Percentiles rank a stretch among this genome's conserved stretches.
Conservation (phyloP, 331 rosid species). For the Stylosanthes scabra region DNA sequence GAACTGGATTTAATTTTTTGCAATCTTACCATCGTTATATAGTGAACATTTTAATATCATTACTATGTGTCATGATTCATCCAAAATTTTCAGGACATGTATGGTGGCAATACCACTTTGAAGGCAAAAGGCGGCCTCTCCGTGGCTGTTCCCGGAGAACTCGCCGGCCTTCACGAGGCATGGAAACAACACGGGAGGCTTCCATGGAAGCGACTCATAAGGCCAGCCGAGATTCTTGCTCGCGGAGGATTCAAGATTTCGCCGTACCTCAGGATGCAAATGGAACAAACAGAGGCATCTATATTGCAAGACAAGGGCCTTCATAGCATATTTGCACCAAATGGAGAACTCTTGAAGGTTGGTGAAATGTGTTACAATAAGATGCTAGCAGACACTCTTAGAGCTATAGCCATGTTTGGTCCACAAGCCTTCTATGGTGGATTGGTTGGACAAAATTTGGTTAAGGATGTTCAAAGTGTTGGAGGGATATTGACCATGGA, state of each 20-base stretch:
- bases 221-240: conserved; percentile 77
- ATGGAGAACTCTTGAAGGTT: conserved; percentile 59
- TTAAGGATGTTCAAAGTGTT: conserved; percentile 64
- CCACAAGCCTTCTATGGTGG: conserved; percentile 66
- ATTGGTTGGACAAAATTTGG: conserved; percentile 54
- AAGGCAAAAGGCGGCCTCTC: conserved; percentile 72
- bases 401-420: conserved; percentile 57
- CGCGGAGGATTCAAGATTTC: conserved; percentile 70
- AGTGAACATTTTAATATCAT: conserved; percentile 9
- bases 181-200: conserved; percentile 81
- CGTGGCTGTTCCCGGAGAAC: conserved; percentile 74
- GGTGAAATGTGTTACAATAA: conserved; percentile 61
- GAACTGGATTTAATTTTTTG: not conserved
- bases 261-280: conserved; percentile 64
- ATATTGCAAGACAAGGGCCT: conserved; percentile 70
- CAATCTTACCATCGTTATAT: not conserved
- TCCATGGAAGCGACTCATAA: conserved; percentile 75
- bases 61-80: not conserved
- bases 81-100: conserved; percentile 64
- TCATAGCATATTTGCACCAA: conserved; percentile 55
- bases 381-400: conserved; percentile 63
- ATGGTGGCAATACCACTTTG: conserved; percentile 55
- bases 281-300: conserved; percentile 54
- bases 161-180: conserved; percentile 75
- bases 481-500: conserved; percentile 70